A percentile compares a stretch with the other conserved stretches of the same genome.
Conservation (phyloP, 1,284 basidiomycete genomes). For the Marasmius oreades region DNA sequence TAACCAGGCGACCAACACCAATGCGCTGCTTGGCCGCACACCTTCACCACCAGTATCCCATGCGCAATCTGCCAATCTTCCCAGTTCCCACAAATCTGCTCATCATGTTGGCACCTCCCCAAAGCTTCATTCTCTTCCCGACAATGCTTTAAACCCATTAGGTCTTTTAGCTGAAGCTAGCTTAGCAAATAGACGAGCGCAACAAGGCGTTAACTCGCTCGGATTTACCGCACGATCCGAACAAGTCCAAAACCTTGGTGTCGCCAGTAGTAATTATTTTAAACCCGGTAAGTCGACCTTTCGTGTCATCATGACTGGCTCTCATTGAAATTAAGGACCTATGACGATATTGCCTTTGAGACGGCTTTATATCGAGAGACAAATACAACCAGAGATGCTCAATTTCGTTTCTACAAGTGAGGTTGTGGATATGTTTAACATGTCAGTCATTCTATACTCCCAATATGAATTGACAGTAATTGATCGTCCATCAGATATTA, state of each 20-base stretch:
- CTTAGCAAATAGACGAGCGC: slow-evolving; percentile 75
- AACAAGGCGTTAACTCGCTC: slow-evolving; percentile 31
- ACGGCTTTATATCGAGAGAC: slow-evolving; percentile 85
- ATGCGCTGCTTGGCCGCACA: slow-evolving; percentile 53
- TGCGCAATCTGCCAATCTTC: slow-evolving; percentile 16
- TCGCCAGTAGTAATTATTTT: slow-evolving; percentile 92
- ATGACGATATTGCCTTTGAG: slow-evolving; percentile 86
- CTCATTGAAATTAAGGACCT: slow-evolving; percentile 47
- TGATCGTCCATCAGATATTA: slow-evolving; percentile 57
- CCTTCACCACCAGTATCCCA: slow-evolving; percentile 48
- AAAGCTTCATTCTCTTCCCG: slow-evolving; percentile 85
- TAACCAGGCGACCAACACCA: slow-evolving; percentile 48
- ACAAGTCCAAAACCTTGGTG: slow-evolving; percentile 58
- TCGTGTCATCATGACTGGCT: slow-evolving; percentile 11
- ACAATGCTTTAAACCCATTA: slow-evolving; percentile 87
- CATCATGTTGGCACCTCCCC: slow-evolving; percentile 48
- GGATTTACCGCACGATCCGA: slow-evolving; percentile 36
- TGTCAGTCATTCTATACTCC: slow-evolving; percentile 50
- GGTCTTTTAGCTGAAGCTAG: slow-evolving; percentile 90
- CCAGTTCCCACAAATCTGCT: slow-evolving; percentile 25
- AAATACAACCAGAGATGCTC: slow-evolving; percentile 87
- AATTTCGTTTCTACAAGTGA: slow-evolving; percentile 81
- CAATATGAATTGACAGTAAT: slow-evolving; percentile 7
- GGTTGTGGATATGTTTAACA: slow-evolving; percentile 87
- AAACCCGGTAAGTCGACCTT: slow-evolving; percentile 67